These are phyloP conservation scores for Kwoniella mangroviensis DNA, from an alignment of 768 basidiomycete genomes.

Conservation along the genomic window DNA sequence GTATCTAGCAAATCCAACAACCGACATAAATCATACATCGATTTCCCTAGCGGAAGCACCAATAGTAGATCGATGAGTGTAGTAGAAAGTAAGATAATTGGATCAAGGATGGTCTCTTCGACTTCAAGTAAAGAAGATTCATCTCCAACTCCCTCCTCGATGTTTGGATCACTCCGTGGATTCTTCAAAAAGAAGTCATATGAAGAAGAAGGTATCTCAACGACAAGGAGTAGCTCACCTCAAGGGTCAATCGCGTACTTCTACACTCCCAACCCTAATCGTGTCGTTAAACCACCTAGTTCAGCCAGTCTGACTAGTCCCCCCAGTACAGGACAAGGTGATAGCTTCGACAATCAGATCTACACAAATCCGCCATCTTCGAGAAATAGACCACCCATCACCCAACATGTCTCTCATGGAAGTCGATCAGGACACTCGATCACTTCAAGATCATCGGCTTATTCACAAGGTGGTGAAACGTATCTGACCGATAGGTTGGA, in stretches of 20 bases:
- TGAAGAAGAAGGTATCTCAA: background rate
- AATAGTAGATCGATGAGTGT: background rate
- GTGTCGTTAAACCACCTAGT: background rate
- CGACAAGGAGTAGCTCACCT: background rate
- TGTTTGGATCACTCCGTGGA: background rate
- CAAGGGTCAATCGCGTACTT: slow-evolving; percentile 4
- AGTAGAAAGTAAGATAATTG: background rate
- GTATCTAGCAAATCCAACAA: background rate
- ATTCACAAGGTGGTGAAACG: slow-evolving; percentile 11
- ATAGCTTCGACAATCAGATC: slow-evolving; percentile 6
- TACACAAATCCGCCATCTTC: background rate
- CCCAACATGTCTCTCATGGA: background rate
- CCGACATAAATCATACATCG: slow-evolving; percentile 9
- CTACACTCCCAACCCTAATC: background rate
- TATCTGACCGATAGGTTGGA: background rate
- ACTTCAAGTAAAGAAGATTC: background rate
- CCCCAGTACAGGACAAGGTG: background rate
- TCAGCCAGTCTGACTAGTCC: background rate
- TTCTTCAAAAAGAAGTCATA: background rate
- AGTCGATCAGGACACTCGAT: background rate
- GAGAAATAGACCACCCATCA: background rate
- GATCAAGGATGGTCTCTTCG: slow-evolving; percentile 9
- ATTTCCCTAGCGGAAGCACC: background rate
- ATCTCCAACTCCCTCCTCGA: background rate
- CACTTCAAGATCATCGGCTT: background rate